Evolutionary conservation across 1,284 basidiomycete species (phyloP).

Genomic region (Bondarzewia mesenterica): DNA sequence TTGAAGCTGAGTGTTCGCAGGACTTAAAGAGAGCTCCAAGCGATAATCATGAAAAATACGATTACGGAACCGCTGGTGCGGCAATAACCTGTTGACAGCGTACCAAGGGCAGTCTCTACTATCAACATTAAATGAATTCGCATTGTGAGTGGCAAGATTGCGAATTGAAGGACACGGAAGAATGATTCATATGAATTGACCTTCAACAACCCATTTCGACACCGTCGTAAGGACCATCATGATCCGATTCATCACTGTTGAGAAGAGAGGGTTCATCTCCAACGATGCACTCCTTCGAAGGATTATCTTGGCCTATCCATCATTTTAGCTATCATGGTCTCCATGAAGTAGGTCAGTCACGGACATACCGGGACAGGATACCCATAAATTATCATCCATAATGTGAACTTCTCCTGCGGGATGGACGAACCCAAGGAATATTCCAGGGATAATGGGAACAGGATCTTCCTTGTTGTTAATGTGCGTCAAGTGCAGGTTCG

Average conservation of each 20-base stretch:
- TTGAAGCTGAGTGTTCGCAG: too few species aligned
- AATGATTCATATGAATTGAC: too few species aligned
- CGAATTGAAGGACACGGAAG: too few species aligned
- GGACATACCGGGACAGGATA: slow-evolving; percentile 11
- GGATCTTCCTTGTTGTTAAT: slow-evolving; percentile 23
- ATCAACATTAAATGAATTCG: too few species aligned
- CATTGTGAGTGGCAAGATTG: too few species aligned
- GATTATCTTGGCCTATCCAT: slow-evolving; percentile 46
- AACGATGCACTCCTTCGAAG: slow-evolving; percentile 38
- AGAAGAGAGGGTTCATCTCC: slow-evolving; percentile 50
- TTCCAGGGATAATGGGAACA: slow-evolving; percentile 23
- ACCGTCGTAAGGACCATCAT: slow-evolving; percentile 52
- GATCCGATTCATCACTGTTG: slow-evolving; percentile 34
- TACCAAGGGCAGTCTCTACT: too few species aligned
- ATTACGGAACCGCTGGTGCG: too few species aligned
- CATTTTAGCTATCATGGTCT: background rate
- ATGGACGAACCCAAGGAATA: slow-evolving; percentile 22
- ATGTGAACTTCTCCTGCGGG: slow-evolving; percentile 24
- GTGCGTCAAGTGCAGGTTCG: slow-evolving; percentile 16
- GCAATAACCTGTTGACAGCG: too few species aligned
- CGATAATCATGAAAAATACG: too few species aligned
- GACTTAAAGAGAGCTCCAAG: too few species aligned
- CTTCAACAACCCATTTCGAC: slow-evolving; percentile 40
- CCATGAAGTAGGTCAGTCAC: background rate
- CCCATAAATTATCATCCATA: slow-evolving; percentile 5